A percentile compares a stretch with the other conserved stretches of the same genome.
These are phyloP conservation scores for Pseudotsuga menziesii DNA, from an alignment of 75 land plant genomes.

Conservation along the genomic window DNA sequence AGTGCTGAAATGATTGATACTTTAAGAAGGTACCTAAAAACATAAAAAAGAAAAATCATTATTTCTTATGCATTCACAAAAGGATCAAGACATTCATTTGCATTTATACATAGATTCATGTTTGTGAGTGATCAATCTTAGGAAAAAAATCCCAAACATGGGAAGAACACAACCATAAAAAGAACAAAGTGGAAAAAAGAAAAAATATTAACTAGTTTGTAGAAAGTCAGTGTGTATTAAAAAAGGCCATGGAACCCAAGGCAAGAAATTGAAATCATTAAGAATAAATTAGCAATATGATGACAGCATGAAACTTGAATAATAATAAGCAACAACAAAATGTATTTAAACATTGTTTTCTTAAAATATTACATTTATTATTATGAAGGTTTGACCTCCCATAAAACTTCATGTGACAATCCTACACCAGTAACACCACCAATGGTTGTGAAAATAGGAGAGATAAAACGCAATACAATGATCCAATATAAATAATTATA, in stretches of 20 bases:
- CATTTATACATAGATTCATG: neutral
- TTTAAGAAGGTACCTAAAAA: slow-evolving; percentile 24
- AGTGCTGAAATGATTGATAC: slow-evolving; percentile 28
- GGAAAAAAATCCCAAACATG: neutral
- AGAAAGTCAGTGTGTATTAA: too few relatives aligned
- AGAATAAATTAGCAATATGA: too few relatives aligned
- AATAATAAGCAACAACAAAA: too few relatives aligned
- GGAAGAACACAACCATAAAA: neutral
- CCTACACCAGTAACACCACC: neutral
- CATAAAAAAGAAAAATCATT: too few relatives aligned
- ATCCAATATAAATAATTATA: neutral
- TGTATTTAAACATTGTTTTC: neutral
- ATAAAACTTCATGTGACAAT: neutral
- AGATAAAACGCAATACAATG: neutral
- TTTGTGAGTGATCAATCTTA: neutral
- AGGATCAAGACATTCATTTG: too few relatives aligned
- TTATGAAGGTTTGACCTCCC: neutral
- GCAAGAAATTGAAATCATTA: too few relatives aligned
- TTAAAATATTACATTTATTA: neutral
- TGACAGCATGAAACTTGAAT: too few relatives aligned
- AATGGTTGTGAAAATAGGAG: neutral
- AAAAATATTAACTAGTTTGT: too few relatives aligned
- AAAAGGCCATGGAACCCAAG: neutral
- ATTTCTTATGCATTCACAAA: too few relatives aligned
- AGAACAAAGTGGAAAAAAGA: neutral